phyloP scores from a whole-genome alignment of 169 alveolate species.

The Babesia ovata region DNA sequence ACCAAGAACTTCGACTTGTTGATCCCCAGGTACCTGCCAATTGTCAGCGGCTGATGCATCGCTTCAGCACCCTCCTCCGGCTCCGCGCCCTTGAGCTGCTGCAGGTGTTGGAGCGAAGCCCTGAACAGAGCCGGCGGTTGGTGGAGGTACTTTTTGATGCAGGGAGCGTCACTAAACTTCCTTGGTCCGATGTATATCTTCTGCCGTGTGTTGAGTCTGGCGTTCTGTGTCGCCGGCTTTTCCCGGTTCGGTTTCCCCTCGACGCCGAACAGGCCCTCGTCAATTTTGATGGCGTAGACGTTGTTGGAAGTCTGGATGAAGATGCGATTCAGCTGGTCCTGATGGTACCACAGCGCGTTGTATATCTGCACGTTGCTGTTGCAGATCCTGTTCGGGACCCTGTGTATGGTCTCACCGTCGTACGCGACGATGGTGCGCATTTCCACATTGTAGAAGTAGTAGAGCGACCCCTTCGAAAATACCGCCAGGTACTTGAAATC shows the following conservation, averaged over 20 bases:
- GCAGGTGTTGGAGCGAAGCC: slow-evolving; percentile 19
- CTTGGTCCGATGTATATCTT: slow-evolving; percentile 59
- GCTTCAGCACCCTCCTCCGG: slow-evolving; percentile 16
- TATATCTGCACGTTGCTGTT: slow-evolving; percentile 47
- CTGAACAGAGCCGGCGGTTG: slow-evolving; percentile 49
- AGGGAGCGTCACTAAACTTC: slow-evolving; percentile 54
- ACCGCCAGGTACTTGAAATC: slow-evolving; percentile 59
- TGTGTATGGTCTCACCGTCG: slow-evolving; percentile 49
- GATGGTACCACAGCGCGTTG: slow-evolving; percentile 42
- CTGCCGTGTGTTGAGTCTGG: slow-evolving; percentile 3
- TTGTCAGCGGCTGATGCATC: slow-evolving; percentile 14
- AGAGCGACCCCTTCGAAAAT: slow-evolving; percentile 52
- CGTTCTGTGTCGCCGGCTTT: slow-evolving; percentile 5
- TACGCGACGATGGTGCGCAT: slow-evolving; percentile 36
- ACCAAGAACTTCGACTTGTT: slow-evolving; percentile 52
- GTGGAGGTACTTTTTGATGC: slow-evolving; percentile 26
- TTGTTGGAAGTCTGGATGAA: slow-evolving; percentile 59
- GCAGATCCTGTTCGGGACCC: slow-evolving; percentile 31
- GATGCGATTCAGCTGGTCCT: slow-evolving; percentile 25
- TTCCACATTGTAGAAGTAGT: slow-evolving; percentile 51
- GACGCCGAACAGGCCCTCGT: slow-evolving; percentile 39
- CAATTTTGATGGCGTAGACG: slow-evolving; percentile 45
- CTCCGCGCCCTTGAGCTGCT: slow-evolving; percentile 7
- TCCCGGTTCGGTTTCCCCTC: slow-evolving; percentile 13
- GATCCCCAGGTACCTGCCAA: slow-evolving; percentile 40